These are phyloP conservation scores for Botrytis aclada DNA, from an alignment of 2,329 filamentous ascomycete species.

Conservation along the genomic window DNA sequence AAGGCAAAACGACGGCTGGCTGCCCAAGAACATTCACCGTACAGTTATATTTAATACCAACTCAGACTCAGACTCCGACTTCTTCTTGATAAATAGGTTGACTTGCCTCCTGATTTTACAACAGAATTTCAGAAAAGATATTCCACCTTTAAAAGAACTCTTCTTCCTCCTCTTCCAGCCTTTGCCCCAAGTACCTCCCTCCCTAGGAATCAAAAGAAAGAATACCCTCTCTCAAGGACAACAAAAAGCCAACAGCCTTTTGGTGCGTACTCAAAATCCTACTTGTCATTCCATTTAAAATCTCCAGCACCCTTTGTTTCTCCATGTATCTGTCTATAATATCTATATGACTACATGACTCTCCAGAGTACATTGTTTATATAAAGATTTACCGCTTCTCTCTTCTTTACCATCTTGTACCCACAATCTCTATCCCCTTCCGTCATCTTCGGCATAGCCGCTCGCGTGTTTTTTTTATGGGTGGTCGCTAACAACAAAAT, in stretches of 20 bases:
- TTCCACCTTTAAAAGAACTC: neutral
- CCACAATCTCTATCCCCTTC: conserved; percentile 19
- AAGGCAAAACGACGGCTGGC: neutral
- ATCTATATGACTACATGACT: conserved; percentile 5
- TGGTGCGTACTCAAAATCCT: neutral
- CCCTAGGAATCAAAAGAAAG: neutral
- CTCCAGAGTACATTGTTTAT: neutral
- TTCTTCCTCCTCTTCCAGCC: neutral
- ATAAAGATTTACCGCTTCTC: neutral
- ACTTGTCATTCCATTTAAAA: neutral
- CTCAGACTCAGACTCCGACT: neutral
- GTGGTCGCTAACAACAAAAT: conserved; percentile 30
- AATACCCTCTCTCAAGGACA: neutral
- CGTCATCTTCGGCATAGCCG: conserved; percentile 28
- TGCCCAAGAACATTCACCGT: neutral
- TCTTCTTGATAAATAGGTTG: neutral
- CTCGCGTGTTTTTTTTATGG: conserved; percentile 26
- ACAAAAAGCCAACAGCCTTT: neutral
- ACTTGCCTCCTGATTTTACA: neutral
- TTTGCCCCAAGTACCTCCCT: neutral
- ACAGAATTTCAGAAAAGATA: neutral
- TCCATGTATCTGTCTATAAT: conserved; percentile 11
- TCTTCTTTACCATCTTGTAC: neutral
- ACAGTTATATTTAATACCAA: neutral
- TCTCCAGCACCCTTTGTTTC: too few species aligned